Base-by-base conservation (phyloP, 306 rosid species). In the Echinosophora koreensis region DNA sequence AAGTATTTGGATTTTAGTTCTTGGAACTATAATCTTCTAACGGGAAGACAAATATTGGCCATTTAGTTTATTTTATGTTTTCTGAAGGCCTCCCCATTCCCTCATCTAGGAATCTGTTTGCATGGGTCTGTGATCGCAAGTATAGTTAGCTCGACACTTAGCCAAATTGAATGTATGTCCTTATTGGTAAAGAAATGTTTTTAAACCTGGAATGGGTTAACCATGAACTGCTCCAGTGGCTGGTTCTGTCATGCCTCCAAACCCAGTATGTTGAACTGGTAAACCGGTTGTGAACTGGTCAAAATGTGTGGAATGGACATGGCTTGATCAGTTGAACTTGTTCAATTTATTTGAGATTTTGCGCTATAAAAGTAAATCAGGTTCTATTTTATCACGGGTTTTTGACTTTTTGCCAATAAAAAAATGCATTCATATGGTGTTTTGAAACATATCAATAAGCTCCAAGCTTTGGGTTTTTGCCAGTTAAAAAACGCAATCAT, bases 41-140 rank as follows among this genome's bases (percentile, higher is more conserved):
- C 44, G 13, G 54, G 10, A 54, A 46, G 61, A n/a, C 55, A 61
- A 15, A 2, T 12, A 66, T 28, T 52, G 32, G 46, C 35, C 16
- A 14, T 49, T 65, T 59, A 46, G 59, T 71, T 59, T 30, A 39
- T 77, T 67, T 9, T 16, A 22, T 70, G 15, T 35, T 55, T 69
- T 39, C 50, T 32, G 6, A 66, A 59, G 66, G 57, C 80, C 47
- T 49, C 56, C 6, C 57, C 64, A 56, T 49, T 65, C 6, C 66
- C 64, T 22, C 41, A 6, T 34, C 12, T n/a, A 44, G 44, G 70
- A 58, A 74, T 66, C 54, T 80, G 49, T 66, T 80, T 66, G 10
- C 47, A 17, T 30, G 8, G 8, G 69, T 13, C 5, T 55, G 41
- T 18, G 32, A 16, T 59, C 8, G 16, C 15, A 10, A 2, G 27